These are phyloP conservation scores for Globisporangium irregulare DNA, from an alignment of 352 stramenopile species.

Conservation along the genomic window DNA sequence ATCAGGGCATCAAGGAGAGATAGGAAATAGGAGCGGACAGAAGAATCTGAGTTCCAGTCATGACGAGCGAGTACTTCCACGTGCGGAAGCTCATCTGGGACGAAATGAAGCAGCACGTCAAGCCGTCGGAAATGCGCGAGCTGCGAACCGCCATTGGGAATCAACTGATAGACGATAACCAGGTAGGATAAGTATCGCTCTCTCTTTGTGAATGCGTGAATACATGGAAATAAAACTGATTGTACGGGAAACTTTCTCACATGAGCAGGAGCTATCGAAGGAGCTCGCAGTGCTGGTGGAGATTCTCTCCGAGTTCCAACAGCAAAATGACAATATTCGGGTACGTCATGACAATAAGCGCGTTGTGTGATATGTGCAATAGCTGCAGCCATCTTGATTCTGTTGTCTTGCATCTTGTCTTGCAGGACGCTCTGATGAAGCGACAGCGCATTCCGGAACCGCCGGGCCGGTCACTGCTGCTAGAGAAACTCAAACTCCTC, in stretches of 20 bases:
- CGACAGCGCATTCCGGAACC: constrained; percentile 55
- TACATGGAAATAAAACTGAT: not conserved
- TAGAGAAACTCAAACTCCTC: constrained; percentile 75
- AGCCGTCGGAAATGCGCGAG: constrained; percentile 56
- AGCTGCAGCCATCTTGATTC: not conserved
- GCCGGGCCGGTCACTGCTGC: constrained; percentile 54
- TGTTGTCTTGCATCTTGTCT: not conserved
- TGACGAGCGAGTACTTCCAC: constrained; percentile 60
- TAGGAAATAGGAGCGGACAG: not conserved
- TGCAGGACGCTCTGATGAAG: constrained; percentile 54
- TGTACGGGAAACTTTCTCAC: not conserved
- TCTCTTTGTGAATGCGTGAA: not conserved
- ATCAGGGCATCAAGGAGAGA: not conserved
- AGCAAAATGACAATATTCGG: constrained; percentile 74
- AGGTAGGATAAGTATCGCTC: constrained; percentile 22
- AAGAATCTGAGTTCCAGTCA: constrained; percentile 6
- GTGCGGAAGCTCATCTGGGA: constrained; percentile 74
- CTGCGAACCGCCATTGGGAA: constrained; percentile 58
- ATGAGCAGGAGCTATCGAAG: constrained; percentile 40
- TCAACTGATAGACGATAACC: constrained; percentile 65
- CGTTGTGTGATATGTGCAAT: not conserved
- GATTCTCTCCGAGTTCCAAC: constrained; percentile 77
- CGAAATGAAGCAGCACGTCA: constrained; percentile 54
- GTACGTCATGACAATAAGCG: constrained; percentile 23
- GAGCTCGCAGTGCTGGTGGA: constrained; percentile 64